Evolutionary conservation across 2,329 filamentous ascomycete species (phyloP).

Genomic region (Cladophialophora yegresii): DNA sequence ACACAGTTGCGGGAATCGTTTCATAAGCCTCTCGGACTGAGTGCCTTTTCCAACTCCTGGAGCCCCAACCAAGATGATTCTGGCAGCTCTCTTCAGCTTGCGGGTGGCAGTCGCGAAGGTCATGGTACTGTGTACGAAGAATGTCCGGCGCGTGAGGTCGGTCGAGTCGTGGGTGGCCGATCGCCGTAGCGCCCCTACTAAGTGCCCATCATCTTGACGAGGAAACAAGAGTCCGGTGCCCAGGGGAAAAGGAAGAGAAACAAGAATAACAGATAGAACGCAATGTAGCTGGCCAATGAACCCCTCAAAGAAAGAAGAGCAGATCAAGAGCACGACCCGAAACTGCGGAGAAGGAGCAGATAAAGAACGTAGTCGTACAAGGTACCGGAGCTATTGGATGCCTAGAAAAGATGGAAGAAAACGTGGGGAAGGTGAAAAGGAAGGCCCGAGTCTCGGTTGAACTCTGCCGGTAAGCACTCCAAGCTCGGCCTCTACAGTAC

Average conservation of each 20-base stretch:
- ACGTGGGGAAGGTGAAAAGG: constrained; percentile 8
- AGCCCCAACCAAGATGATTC: constrained; percentile 90
- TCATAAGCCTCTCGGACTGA: constrained; percentile 84
- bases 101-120: constrained; percentile 40
- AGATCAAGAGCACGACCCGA: neutral
- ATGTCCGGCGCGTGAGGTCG: constrained; percentile 1
- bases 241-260: neutral
- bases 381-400: neutral
- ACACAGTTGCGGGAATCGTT: constrained; percentile 82
- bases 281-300: neutral
- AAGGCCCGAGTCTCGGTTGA: neutral
- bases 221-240: neutral
- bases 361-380: neutral
- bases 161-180: neutral
- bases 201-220: constrained; percentile 19
- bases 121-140: constrained; percentile 20
- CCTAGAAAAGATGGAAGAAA: constrained; percentile 9
- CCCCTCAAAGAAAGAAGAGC: neutral
- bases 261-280: neutral
- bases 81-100: constrained; percentile 74
- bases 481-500: too few relatives aligned
- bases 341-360: constrained; percentile 4
- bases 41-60: constrained; percentile 98
- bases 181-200: constrained; percentile 16
- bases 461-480: constrained; percentile 10